These are phyloP conservation scores for Apocynum venetum DNA, from an alignment of 257 asterid genomes.

Conservation along the genomic window DNA sequence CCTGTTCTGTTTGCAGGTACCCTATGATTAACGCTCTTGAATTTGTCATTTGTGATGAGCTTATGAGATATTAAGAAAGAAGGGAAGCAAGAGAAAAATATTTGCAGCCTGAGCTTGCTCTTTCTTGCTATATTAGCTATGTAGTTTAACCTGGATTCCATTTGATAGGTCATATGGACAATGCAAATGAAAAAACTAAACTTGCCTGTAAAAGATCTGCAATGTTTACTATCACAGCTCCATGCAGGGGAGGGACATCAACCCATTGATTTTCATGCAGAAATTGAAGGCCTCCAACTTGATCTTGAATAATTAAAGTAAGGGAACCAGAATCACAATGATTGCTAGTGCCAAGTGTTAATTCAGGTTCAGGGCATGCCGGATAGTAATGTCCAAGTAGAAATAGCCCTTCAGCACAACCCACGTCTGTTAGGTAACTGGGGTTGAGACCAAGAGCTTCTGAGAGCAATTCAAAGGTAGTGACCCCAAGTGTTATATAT, in stretches of 20 bases:
- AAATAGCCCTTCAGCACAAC: conserved; percentile 27
- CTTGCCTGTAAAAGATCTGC: conserved; percentile 58
- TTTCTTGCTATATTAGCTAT: too few species aligned
- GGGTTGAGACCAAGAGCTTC: conserved; percentile 38
- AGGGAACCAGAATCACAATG: conserved; percentile 46
- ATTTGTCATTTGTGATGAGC: conserved; percentile 43
- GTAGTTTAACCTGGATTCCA: too few species aligned
- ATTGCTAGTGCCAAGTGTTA: conserved; percentile 31
- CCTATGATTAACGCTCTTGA: conserved; percentile 42
- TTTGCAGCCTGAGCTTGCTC: background rate
- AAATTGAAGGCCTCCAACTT: conserved; percentile 40
- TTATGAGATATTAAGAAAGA: conserved; percentile 10
- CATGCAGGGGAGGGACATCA: conserved; percentile 38
- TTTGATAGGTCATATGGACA: too few species aligned
- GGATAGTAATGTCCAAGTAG: conserved; percentile 5
- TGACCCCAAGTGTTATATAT: conserved; percentile 21
- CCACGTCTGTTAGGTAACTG: conserved; percentile 23
- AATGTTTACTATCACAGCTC: conserved; percentile 42
- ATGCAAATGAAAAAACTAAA: background rate
- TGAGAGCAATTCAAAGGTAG: conserved; percentile 28
- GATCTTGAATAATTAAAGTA: conserved; percentile 39
- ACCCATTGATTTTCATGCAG: conserved; percentile 46
- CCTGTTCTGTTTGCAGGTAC: conserved; percentile 28
- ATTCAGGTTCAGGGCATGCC: background rate
- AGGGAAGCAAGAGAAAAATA: background rate